Evolutionary conservation across 2,329 filamentous ascomycete species (phyloP), one percentile per base, ranked within the genome.

Genomic region (Trichoderma breve): DNA sequence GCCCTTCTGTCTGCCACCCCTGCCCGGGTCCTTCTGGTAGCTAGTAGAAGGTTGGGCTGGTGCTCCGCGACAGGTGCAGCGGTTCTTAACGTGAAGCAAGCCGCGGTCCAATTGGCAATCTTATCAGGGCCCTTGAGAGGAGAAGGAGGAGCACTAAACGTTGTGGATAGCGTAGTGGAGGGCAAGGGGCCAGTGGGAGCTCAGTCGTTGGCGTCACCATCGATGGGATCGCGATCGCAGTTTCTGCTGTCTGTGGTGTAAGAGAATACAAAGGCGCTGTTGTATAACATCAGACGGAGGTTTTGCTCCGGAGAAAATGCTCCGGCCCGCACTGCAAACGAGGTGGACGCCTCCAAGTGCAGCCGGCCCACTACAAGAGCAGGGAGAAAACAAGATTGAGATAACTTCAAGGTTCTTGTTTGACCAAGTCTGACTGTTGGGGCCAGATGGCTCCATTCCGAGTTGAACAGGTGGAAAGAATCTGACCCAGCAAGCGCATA

Each of bases 361-460:
- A 3, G 6, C 30, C 28, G 39, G 36, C 66, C 66, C 66, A 70
- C 66, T 4, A 3, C 21, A 24, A 12, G 21, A 47, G 24, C 39
- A 70, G 57, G 28, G 66, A 62, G 34, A 15, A 39, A 62, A 28
- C 57, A 62, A 62, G 57, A 58, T 62, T 43, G 28, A 21, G 30
- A 70, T 70, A 70, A 57, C 66, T 30, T 36, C 34, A 36, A 36
- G 34, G 14, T 36, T 70, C 39, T 36, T 28, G 39, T 15, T 70
- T 36, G 34, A 53, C 39, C 39, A 51, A 15, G 15, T 21, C 14
- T 30, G 36, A 36, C 32, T 26, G 66, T 24, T 57, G 66, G 66
- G 32, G 12, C 55, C 53, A 21, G 36, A 69, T 69, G 66, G 36
- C 66, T 61, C 66, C 66, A 69, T 61, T 69, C 36, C 4, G n/a